Percentiles rank a stretch among this genome's conserved stretches.
phyloP scores from a whole-genome alignment of 495 filamentous ascomycete genomes.

The Collariella sp. region DNA sequence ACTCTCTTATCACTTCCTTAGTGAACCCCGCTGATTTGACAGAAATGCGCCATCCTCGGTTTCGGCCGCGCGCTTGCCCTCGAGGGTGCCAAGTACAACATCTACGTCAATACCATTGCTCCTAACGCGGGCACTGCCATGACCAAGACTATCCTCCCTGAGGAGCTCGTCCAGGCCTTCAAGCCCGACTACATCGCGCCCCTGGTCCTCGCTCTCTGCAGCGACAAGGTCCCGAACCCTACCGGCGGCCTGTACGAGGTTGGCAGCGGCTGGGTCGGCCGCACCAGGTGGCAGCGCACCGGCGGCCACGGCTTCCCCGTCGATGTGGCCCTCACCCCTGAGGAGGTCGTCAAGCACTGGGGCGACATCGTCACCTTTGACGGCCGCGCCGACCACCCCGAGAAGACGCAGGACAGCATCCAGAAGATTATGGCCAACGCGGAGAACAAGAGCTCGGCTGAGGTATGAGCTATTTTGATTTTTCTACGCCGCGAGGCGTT shows the following conservation, averaged over 20 bases:
- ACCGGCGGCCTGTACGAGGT: constrained; percentile 94
- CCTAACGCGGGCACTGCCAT: constrained; percentile 96
- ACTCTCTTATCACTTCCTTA: not conserved
- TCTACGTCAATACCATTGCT: constrained; percentile 95
- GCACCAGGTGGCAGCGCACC: constrained; percentile 89
- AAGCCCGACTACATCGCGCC: constrained; percentile 99
- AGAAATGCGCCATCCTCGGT: constrained; percentile 91
- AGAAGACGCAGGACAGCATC: constrained; percentile 64
- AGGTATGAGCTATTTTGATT: constrained; percentile 37
- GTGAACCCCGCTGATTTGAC: constrained; percentile 18
- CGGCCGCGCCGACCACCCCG: constrained; percentile 81
- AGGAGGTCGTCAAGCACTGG: constrained; percentile 74
- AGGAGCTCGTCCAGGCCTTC: constrained; percentile 97
- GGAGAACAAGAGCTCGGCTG: constrained; percentile 54
- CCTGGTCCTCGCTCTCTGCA: constrained; percentile 77
- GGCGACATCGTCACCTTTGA: constrained; percentile 77
- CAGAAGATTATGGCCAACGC: constrained; percentile 90
- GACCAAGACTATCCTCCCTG: constrained; percentile 90
- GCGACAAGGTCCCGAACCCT: constrained; percentile 74
- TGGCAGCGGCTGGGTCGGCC: constrained; percentile 86
- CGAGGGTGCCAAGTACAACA: constrained; percentile 96
- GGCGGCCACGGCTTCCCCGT: constrained; percentile 91
- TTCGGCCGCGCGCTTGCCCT: constrained; percentile 87
- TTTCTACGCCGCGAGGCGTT: constrained; percentile 6
- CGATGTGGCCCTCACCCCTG: constrained; percentile 77